phyloP scores from a whole-genome alignment of 1,139 yeast genomes.

The Pichia sp. region DNA sequence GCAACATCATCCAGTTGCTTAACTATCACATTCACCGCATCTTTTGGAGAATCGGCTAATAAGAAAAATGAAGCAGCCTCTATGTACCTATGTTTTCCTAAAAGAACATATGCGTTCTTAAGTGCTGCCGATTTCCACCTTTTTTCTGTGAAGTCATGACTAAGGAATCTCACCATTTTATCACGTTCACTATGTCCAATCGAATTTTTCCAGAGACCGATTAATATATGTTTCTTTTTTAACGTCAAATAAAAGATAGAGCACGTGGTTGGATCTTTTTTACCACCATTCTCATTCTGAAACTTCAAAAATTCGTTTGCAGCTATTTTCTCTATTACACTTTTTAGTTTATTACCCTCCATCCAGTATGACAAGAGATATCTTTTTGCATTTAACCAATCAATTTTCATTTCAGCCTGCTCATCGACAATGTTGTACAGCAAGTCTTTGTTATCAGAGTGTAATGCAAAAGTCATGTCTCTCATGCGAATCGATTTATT shows the following conservation, averaged over 20 bases:
- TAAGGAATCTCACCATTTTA: conserved; percentile 72
- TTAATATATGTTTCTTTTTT: conserved; percentile 66
- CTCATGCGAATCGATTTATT: conserved; percentile 55
- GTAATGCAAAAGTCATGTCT: conserved; percentile 84
- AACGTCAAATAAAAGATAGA: conserved; percentile 76
- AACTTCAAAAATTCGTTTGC: conserved; percentile 51
- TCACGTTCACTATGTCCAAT: conserved; percentile 74
- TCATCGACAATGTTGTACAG: conserved; percentile 53
- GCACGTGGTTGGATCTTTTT: conserved; percentile 69
- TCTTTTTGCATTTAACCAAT: conserved; percentile 59
- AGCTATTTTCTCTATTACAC: conserved; percentile 64
- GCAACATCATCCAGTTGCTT: conserved; percentile 62
- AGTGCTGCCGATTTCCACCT: conserved; percentile 87
- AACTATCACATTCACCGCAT: conserved; percentile 70
- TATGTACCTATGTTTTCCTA: conserved; percentile 80
- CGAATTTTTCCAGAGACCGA: conserved; percentile 81
- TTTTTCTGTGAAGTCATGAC: conserved; percentile 65
- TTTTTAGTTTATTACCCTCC: conserved; percentile 45
- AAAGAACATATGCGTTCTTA: conserved; percentile 85
- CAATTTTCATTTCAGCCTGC: conserved; percentile 38
- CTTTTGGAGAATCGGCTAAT: conserved; percentile 71
- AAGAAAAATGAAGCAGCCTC: conserved; percentile 91
- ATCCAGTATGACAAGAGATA: conserved; percentile 77
- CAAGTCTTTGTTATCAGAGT: conserved; percentile 72
- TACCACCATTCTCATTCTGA: conserved; percentile 32